phyloP scores from a whole-genome alignment of 768 basidiomycete genomes.

The Macrolepiota fuliginosa region DNA sequence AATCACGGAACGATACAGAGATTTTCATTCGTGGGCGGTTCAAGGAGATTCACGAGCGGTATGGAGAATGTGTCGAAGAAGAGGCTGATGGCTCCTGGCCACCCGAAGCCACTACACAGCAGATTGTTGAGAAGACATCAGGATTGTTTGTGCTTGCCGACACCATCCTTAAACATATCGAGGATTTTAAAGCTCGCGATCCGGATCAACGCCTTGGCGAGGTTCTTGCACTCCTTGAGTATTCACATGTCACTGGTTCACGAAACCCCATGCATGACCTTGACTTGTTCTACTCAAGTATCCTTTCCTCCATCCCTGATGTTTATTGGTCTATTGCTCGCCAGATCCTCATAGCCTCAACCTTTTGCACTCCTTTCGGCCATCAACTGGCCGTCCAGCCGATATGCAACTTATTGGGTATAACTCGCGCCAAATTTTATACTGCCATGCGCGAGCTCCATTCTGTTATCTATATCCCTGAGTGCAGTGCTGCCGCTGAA shows the following conservation, averaged over 20 bases:
- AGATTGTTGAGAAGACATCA: neutral
- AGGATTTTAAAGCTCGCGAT: neutral
- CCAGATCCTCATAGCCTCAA: neutral
- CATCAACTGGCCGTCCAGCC: neutral
- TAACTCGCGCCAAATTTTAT: neutral
- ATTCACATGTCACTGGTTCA: neutral
- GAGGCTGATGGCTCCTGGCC: neutral
- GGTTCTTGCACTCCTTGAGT: neutral
- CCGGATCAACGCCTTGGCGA: too few relatives aligned
- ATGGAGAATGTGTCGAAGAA: neutral
- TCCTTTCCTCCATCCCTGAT: neutral
- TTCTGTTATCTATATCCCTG: neutral
- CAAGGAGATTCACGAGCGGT: neutral
- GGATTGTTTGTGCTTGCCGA: neutral
- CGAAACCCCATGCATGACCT: neutral
- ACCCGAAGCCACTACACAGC: neutral
- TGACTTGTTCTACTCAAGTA: neutral
- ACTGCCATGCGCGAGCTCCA: neutral
- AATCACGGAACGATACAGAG: neutral
- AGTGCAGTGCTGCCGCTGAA: neutral
- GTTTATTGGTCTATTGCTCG: neutral
- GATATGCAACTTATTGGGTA: neutral
- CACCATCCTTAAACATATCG: neutral
- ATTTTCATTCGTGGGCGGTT: neutral
- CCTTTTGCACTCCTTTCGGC: neutral